phyloP scores from a whole-genome alignment of 371 early-diverging fungal genomes.

The Haplosporangium sp. region DNA sequence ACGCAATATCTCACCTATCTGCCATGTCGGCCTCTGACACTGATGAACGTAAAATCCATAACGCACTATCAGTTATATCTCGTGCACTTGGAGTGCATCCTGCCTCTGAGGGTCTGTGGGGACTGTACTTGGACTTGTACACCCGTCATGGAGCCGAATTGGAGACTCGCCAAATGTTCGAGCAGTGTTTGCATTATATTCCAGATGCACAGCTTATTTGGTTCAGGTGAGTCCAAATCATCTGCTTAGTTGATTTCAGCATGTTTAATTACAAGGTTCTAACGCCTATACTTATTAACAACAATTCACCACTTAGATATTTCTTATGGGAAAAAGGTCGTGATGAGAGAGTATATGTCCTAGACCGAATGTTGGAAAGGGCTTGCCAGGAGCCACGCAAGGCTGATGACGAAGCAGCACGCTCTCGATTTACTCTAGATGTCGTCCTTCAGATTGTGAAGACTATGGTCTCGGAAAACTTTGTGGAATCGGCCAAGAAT shows the following conservation, averaged over 20 bases:
- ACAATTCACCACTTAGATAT: constrained; percentile 12
- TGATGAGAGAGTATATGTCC: constrained; percentile 28
- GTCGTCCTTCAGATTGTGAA: constrained; percentile 41
- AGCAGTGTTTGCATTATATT: constrained; percentile 19
- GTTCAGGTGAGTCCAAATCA: constrained; percentile 30
- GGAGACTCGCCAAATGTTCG: constrained; percentile 34
- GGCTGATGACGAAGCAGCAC: neutral
- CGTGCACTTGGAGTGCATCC: constrained; percentile 17
- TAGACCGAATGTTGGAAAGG: constrained; percentile 38
- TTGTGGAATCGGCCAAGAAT: constrained; percentile 45
- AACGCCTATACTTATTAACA: too few relatives aligned
- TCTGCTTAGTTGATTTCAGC: too few relatives aligned
- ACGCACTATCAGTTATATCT: constrained; percentile 13
- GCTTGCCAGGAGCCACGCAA: constrained; percentile 23
- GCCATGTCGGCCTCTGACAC: neutral
- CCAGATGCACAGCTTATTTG: constrained; percentile 33
- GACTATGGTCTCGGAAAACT: constrained; percentile 15
- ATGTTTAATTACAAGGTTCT: neutral
- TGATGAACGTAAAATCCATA: neutral
- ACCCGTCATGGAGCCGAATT: constrained; percentile 20
- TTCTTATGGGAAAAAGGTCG: constrained; percentile 37
- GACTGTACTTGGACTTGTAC: constrained; percentile 33
- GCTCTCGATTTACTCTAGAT: constrained; percentile 37
- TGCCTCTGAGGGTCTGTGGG: constrained; percentile 36
- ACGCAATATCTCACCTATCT: constrained; percentile 19